Evolutionary conservation across 371 early-diverging fungal genomes (phyloP), one percentile per base, ranked within the genome.

Genomic region (Mucor mucedo): DNA sequence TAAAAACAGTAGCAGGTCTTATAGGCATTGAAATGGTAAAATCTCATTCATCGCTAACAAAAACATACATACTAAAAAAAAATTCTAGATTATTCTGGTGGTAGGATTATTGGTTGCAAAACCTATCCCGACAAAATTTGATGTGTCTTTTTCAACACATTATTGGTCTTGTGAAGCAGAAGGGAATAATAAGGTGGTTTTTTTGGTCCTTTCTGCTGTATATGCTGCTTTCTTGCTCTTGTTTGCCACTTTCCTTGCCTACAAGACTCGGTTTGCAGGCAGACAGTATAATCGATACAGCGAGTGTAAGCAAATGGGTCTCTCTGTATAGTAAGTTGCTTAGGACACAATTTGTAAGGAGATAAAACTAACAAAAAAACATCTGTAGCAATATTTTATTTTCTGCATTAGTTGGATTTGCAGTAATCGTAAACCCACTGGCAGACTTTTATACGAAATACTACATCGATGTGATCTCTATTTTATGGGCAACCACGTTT

Each of bases 261-360:
- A 84, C 70, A 84, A 75, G 68, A 86, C 85, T 42, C 71, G 87
- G 9, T 70, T 80, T 44, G 87, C 84, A 14, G 77, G 79, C 14
- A 65, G 60, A 32, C 77, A 77, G 5, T 83, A 84, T n/a, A 74
- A 71, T 55, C 77, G 82, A 50, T 86, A 86, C 50, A 84, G 84
- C 49, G 87, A 86, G 57, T 84, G 84, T 41, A 78, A 79, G n/a
- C 87, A 84, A 50, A 86, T 86, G 60, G 85, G 84, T 0, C 65
- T 86, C 39, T 84, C 84, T 27, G 82, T 86, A 28, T 86, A 86
- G 86, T 86, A 83, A 83, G 84, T 21, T 21, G 21, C 21, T 21
- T 21, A 21, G 21, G 21, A 21, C 21, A 21, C 21, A 21, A 21
- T 21, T 21, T 21, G 1, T 21, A 21, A 21, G 21, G 21, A 21